Base-by-base conservation (phyloP, 306 rosid genomes). In the Vigna hirtella region DNA sequence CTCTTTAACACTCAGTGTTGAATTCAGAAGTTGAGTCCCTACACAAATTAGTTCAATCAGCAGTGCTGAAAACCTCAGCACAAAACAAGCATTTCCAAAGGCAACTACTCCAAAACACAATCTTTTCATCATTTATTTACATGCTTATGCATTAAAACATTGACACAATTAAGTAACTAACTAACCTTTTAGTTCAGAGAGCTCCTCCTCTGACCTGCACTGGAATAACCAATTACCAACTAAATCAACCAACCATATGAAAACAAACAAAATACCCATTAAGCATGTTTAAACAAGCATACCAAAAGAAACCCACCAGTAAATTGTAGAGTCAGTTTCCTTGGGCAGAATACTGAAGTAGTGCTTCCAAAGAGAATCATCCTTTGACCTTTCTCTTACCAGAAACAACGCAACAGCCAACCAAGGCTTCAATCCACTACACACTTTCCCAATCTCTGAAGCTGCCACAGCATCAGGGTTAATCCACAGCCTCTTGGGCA, bases 121-220 rank as follows among this genome's bases (percentile, higher is more conserved):
- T 5, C 26, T 71, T 71, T 30, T 34, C 5, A 11, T 36, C 15
- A 56, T 67, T 69, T 70, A 12, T 22, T 53, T 48, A 52, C 32
- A 73, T 64, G 66, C 56, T 40, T 59, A 52, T 32, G 53, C 30
- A 61, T 59, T 43, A 43, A 85, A 40, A 77, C 40, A 72, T 72
- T 24, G 74, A 61, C 12, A 43, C 59, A 63, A 2, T 20, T 10
- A 45, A 45, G 50, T 3, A 45, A 45, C 50, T 22, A 58, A 84
- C 91, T 70, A 82, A 95, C 98, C 97, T 90, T 88, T 95, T 76
- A 92, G 87, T 68, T 92, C 93, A 9, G 83, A 77, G 47, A 95
- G 98, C 95, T 95, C 98, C 87, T 92, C 93, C 88, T 92, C 98
- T 90, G 97, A 95, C 98, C 98, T 95, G 98, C 97, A 80, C 98